Percentiles rank a stretch among this genome's conserved stretches.
phyloP scores from a whole-genome alignment of 371 early-diverging fungal genomes.

The Sporodiniella umbellata region DNA sequence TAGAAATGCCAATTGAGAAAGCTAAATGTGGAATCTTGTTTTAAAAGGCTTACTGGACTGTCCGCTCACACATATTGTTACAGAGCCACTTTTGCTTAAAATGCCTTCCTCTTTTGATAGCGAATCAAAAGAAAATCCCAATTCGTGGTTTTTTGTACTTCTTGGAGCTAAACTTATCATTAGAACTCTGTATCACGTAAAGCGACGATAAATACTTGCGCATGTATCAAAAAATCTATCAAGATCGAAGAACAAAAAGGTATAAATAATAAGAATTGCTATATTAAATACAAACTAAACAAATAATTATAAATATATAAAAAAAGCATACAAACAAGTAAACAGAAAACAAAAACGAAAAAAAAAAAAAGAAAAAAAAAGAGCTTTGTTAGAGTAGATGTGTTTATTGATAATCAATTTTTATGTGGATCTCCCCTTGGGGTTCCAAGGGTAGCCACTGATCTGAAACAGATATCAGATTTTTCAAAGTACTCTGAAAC shows the following conservation, averaged over 20 bases:
- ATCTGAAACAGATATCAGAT: conserved; percentile 24
- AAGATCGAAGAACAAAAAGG: too few relatives aligned
- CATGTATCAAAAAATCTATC: not conserved
- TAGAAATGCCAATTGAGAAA: conserved; percentile 15
- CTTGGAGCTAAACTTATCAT: conserved; percentile 13
- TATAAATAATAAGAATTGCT: too few relatives aligned
- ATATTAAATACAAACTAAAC: too few relatives aligned
- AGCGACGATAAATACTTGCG: too few relatives aligned
- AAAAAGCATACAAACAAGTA: too few relatives aligned
- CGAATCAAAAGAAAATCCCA: too few relatives aligned
- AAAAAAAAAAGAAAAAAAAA: not conserved
- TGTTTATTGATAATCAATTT: conserved; percentile 11
- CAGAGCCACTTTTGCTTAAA: conserved; percentile 60
- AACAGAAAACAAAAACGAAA: not conserved
- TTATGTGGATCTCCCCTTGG: conserved; percentile 33
- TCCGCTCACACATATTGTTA: conserved; percentile 81
- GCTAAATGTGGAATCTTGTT: conserved; percentile 2
- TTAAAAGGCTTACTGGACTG: conserved; percentile 55
- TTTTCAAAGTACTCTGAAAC: conserved; percentile 51
- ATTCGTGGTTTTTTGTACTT: conserved; percentile 12
- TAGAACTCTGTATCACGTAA: too few relatives aligned
- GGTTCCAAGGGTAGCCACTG: conserved; percentile 39
- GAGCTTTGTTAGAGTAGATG: too few relatives aligned
- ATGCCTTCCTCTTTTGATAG: conserved; percentile 31
- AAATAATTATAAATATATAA: too few relatives aligned